Percentiles rank a stretch among this genome's conserved stretches.
phyloP scores from a whole-genome alignment of 1,284 basidiomycete genomes.

The Ustilago nuda region DNA sequence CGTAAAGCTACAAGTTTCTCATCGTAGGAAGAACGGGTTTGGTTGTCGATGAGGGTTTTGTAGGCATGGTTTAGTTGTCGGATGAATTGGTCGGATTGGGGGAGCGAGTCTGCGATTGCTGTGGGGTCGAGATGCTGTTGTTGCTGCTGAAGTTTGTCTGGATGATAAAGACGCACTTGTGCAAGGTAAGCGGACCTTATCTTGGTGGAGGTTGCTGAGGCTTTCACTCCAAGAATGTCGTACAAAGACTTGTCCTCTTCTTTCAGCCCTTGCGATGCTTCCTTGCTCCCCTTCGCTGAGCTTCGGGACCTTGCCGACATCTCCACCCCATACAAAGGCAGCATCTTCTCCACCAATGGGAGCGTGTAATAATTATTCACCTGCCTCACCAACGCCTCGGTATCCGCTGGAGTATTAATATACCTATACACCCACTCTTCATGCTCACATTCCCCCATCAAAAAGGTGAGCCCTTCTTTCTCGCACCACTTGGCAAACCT shows the following conservation, averaged over 20 bases:
- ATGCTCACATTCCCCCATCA: slow-evolving; percentile 47
- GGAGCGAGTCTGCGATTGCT: slow-evolving; percentile 9
- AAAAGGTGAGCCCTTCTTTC: slow-evolving; percentile 20
- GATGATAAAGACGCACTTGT: slow-evolving; percentile 40
- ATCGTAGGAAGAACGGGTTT: slow-evolving; percentile 30
- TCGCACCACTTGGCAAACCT: slow-evolving; percentile 42
- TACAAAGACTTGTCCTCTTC: slow-evolving; percentile 19
- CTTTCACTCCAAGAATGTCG: slow-evolving; percentile 21
- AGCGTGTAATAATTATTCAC: slow-evolving; percentile 53
- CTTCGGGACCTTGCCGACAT: neutral
- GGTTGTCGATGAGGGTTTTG: slow-evolving; percentile 34
- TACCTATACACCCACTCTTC: slow-evolving; percentile 50
- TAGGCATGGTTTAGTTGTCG: slow-evolving; percentile 44
- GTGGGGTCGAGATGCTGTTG: slow-evolving; percentile 13
- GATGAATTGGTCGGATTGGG: slow-evolving; percentile 30
- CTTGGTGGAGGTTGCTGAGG: slow-evolving; percentile 25
- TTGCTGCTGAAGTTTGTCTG: slow-evolving; percentile 51
- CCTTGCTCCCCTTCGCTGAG: neutral
- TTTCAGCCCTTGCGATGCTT: neutral
- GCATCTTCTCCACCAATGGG: slow-evolving; percentile 32
- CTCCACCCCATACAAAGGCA: slow-evolving; percentile 30
- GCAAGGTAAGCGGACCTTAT: slow-evolving; percentile 47
- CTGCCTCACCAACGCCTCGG: slow-evolving; percentile 23
- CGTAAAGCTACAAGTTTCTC: slow-evolving; percentile 12
- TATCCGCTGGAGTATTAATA: slow-evolving; percentile 41